Base-by-base conservation (phyloP, 192 early-diverging fungal species). In the Coemansia sp. region DNA sequence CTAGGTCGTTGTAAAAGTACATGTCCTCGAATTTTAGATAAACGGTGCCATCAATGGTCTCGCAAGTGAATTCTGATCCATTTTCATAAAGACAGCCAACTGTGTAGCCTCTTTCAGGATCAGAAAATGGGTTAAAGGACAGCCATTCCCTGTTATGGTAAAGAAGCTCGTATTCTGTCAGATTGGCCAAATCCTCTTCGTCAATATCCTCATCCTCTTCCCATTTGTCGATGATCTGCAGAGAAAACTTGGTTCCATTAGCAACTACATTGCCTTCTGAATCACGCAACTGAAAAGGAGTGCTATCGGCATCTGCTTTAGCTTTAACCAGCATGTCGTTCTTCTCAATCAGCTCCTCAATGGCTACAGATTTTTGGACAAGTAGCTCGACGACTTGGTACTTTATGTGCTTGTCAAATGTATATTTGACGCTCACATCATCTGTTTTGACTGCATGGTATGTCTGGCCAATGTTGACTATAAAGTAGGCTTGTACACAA, bases 271-370 rank as follows among this genome's bases (percentile, higher is more conserved):
- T 40, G 18, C 51, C 51, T 15, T 21, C 31, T 0, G 26, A 12
- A 18, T 40, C 51, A 6, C 51, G 51, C 26, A 53, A 26, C 26
- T 53, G 39, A 7, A 53, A 53, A 3, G 12, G 38, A 11, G 51
- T 1, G 11, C 12, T 17, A 14, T 53, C 38, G 11, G 51, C 8
- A 40, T 53, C 31, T 10, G 38, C 18, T 21, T n/a, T 34, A 7
- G 10, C 11, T 17, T 20, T 36, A 9, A 5, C 14, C 51, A 48
- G 31, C 1, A 18, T 36, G 15, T 20, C 21, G 20, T 17, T 3
- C 0, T 39, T 11, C 37, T 53, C 51, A 26, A 20, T 53, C 36
- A 39, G 0, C 23, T 10, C 18, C 37, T 52, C 31, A 0, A 52
- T 9, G 8, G 51, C 17, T 7, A 15, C 36, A 15, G 3, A 5